These are phyloP conservation scores for Blastobotrys parvus DNA, from an alignment of 805 yeast genomes.

Conservation along the genomic window DNA sequence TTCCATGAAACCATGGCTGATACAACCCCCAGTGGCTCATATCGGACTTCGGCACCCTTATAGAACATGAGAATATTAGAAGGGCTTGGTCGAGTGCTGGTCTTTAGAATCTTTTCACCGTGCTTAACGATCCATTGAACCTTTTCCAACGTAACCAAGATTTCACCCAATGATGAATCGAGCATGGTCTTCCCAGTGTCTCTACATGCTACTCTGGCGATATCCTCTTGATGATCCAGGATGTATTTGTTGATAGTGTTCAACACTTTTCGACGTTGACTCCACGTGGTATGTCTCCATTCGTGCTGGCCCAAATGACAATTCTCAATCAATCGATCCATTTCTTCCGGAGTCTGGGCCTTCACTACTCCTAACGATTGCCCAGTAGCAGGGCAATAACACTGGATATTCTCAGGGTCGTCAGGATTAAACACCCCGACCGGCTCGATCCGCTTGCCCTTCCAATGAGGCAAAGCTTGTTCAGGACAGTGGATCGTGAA, in stretches of 20 bases:
- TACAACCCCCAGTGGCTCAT: constrained; percentile 86
- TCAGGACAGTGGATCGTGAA: constrained; percentile 42
- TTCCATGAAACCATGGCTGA: constrained; percentile 95
- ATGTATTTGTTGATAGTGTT: constrained; percentile 64
- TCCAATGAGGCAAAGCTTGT: constrained; percentile 85
- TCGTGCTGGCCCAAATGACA: constrained; percentile 47
- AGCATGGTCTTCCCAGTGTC: constrained; percentile 95
- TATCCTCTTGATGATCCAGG: constrained; percentile 70
- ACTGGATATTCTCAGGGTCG: constrained; percentile 64
- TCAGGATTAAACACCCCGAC: constrained; percentile 48
- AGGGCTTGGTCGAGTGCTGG: constrained; percentile 80
- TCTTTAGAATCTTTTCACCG: constrained; percentile 64
- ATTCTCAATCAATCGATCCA: constrained; percentile 52
- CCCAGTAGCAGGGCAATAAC: constrained; percentile 95
- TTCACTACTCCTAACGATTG: constrained; percentile 70
- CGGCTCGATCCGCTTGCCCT: constrained; percentile 69
- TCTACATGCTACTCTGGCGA: constrained; percentile 89
- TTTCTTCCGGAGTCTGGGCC: constrained; percentile 57
- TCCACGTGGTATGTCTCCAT: constrained; percentile 48
- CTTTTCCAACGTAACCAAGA: constrained; percentile 90
- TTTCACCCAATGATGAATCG: constrained; percentile 87
- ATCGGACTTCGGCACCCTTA: constrained; percentile 87
- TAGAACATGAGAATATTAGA: constrained; percentile 76
- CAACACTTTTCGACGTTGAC: constrained; percentile 61
- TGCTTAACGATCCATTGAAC: constrained; percentile 80